These are phyloP conservation scores for Protomyces arabidopsidicola DNA, from an alignment of 1,139 yeast genomes.

Conservation along the genomic window DNA sequence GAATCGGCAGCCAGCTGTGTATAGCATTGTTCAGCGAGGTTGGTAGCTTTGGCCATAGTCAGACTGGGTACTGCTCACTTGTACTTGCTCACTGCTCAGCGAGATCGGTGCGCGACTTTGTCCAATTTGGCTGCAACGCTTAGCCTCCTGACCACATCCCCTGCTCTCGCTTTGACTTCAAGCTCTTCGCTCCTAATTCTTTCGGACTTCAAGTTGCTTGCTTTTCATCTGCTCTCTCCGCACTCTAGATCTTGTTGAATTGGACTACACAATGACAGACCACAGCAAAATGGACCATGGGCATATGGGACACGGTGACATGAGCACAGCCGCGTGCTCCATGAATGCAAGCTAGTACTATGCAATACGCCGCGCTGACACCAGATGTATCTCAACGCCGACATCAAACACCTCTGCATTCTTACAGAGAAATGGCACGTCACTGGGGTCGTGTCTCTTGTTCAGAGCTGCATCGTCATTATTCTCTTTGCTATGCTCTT, in stretches of 20 bases:
- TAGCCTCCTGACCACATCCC: too few species aligned
- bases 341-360: slow-evolving; percentile 1
- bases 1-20: slow-evolving; percentile 8
- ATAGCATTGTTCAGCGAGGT: slow-evolving; percentile 11
- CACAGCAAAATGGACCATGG: slow-evolving; percentile 14
- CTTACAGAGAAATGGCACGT: slow-evolving; percentile 8
- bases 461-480: not conserved
- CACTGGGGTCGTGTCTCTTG: not conserved
- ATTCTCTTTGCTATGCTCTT: slow-evolving; percentile 7
- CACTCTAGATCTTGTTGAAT: not conserved
- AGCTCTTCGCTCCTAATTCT: too few species aligned
- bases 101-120: too few species aligned
- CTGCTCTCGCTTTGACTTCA: too few species aligned
- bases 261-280: slow-evolving; percentile 6
- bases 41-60: not conserved
- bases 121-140: too few species aligned
- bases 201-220: too few species aligned
- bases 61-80: too few species aligned
- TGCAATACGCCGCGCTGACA: not conserved
- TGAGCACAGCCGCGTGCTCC: not conserved
- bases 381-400: slow-evolving; percentile 9
- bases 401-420: slow-evolving; percentile 14
- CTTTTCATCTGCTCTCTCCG: too few species aligned
- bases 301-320: slow-evolving; percentile 6
- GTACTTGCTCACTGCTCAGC: too few species aligned